phyloP scores from a whole-genome alignment of 257 asterid species.

The Asclepias syriaca region DNA sequence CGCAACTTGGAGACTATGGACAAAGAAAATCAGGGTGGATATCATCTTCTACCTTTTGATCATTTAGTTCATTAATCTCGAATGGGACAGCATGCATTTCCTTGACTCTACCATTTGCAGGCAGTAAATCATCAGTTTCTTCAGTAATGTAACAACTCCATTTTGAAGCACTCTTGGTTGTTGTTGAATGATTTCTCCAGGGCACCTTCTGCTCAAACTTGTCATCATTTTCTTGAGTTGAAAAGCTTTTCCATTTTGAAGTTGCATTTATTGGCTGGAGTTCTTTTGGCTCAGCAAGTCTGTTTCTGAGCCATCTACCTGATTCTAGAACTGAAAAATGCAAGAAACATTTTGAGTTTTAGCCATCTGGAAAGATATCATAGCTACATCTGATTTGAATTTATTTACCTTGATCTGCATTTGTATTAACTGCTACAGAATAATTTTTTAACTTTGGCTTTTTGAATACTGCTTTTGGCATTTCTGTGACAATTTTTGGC shows the following conservation, averaged over 20 bases:
- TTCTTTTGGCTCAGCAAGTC: not conserved
- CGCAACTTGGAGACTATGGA: too few relatives aligned
- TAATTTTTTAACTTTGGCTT: conserved; percentile 44
- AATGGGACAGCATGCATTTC: conserved; percentile 17
- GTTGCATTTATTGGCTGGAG: not conserved
- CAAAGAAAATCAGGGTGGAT: conserved; percentile 75
- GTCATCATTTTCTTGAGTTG: not conserved
- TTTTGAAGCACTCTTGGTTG: conserved; percentile 31
- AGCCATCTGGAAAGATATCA: not conserved
- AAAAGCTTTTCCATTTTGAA: conserved; percentile 1
- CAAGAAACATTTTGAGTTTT: not conserved
- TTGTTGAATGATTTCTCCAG: conserved; percentile 16
- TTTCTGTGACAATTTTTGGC: conserved; percentile 49
- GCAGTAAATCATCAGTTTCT: conserved; percentile 27
- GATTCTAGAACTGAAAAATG: conserved; percentile 4
- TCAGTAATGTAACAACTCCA: conserved; percentile 65
- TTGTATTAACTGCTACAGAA: conserved; percentile 12
- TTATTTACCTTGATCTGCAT: not conserved
- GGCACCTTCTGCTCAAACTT: conserved; percentile 18
- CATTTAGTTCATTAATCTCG: conserved; percentile 23
- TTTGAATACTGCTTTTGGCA: conserved; percentile 49
- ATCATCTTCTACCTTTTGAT: conserved; percentile 60
- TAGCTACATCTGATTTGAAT: not conserved
- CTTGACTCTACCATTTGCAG: conserved; percentile 22
- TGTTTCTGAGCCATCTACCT: not conserved